Base-by-base conservation (phyloP, 192 early-diverging fungal genomes). In the Coemansia sp. region DNA sequence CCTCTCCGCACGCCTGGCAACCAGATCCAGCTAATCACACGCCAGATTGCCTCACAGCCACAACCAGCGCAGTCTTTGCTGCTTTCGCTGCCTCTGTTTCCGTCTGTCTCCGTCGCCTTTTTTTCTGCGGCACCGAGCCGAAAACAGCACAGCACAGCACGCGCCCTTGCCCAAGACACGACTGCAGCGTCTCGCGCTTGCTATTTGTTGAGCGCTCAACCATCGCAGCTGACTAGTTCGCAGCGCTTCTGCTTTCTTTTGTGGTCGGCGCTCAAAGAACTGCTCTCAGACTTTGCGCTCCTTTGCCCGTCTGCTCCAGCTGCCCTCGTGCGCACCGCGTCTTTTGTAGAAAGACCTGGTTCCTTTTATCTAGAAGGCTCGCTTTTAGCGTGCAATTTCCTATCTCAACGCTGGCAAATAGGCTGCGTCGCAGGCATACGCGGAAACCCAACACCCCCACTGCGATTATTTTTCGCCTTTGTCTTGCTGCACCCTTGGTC, bases 301-400 rank as follows among this genome's bases (percentile, higher is more conserved):
- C 54, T 34, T 56, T 56, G 28, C 20, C 54, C 18, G 20, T 18
- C 61, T 20, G 61, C 61, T 43, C 28, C 38, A 18, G 61, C 61
- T 45, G 36, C 35, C 57, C 57, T 33, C 57, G 57, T 59, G 57
- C 14, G 33, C 45, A 59, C 14, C 57, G 14, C 12, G 14, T 59
- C 12, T 59, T 59, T 59, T 59, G 34, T 59, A 59, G 34, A 59
- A 59, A 59, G 57, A 59, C 57, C 57, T 22, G 57, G 57, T 59
- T 37, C 57, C 57, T 36, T 59, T 59, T 59, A 59, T 59, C 57
- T 59, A 59, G 57, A 59, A 59, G 36, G 57, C 32, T n/a, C 36
- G 18, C 57, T 36, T 32, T 48, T 15, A 15, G 8, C 14, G 45
- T 3, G 45, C 45, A 48, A 48, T 15, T 48, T 48, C 45, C 45